Evolutionary conservation across 192 early-diverging fungal species (phyloP), one percentile per base, ranked within the genome.

Genomic region (Umbelopsis sp.): DNA sequence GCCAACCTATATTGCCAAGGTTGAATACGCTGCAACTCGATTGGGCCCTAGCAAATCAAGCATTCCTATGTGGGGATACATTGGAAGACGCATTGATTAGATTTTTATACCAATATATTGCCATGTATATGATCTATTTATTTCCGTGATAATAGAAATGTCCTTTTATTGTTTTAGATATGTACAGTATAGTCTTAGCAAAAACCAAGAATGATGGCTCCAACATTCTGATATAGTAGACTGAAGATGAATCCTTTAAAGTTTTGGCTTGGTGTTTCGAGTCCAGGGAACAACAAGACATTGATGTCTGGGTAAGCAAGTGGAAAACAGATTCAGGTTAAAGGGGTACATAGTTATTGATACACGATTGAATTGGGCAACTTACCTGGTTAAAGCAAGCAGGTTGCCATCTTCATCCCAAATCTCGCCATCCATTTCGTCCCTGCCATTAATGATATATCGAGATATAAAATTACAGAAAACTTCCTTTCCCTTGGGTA

Each of bases 331-430:
- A 37, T 41, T 41, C 37, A 6, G 5, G 37, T 41, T 41, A 41
- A 41, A 4, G 37, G 10, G 5, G 5, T 30, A 30, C 27, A 41
- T 10, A n/a, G n/a, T 21, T 16, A 49, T 20, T 45, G 11, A 45
- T 45, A 46, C 35, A 65, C 8, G 22, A 66, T 10, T 27, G 30
- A 30, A 41, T 64, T 41, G 5, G 5, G 37, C 18, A 47, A 46
- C 37, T 71, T 72, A 75, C 78, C 73, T 71, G 13, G 78, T 79
- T 46, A 72, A 49, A 18, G 78, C 78, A 52, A 79, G n/a, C 25
- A 79, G 25, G 10, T 50, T 53, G 20, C 71, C 71, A 9, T 79
- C 67, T 2, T 30, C 47, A 58, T 79, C 71, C 35, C 48, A 79
- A 25, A 79, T 37, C 20, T 79, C 71, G 13, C 78, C 78, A 45